phyloP scores from a whole-genome alignment of 768 basidiomycete genomes.

The Leccinum fibrillosum region DNA sequence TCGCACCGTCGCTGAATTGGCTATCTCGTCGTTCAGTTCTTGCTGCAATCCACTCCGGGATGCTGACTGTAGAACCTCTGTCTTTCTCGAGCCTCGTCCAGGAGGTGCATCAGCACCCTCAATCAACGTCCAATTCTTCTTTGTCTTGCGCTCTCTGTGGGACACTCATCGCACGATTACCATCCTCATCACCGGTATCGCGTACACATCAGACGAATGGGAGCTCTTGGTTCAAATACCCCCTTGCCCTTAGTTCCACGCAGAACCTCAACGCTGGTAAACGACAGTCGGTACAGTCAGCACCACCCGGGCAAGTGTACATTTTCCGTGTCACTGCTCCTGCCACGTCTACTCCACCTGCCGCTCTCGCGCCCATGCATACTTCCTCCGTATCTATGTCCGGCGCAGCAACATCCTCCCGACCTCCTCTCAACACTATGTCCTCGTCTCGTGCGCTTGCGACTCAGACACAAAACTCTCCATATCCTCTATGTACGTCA shows the following conservation, averaged over 20 bases:
- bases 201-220: slow-evolving; percentile 46
- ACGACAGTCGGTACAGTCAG: slow-evolving; percentile 31
- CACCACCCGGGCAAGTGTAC: slow-evolving; percentile 48
- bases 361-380: slow-evolving; percentile 20
- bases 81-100: slow-evolving; percentile 56
- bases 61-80: slow-evolving; percentile 87
- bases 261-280: slow-evolving; percentile 14
- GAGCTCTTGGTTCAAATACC: slow-evolving; percentile 57
- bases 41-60: slow-evolving; percentile 81
- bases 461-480: slow-evolving; percentile 23
- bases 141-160: slow-evolving; percentile 81
- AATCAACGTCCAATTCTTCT: slow-evolving; percentile 39
- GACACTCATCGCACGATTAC: slow-evolving; percentile 50
- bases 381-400: slow-evolving; percentile 32
- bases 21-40: slow-evolving; percentile 83
- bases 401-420: slow-evolving; percentile 23
- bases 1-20: slow-evolving; percentile 94
- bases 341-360: slow-evolving; percentile 21
- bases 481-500: slow-evolving; percentile 71
- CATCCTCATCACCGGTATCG: slow-evolving; percentile 21
- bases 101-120: slow-evolving; percentile 46
- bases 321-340: slow-evolving; percentile 60
- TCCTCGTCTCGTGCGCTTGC: slow-evolving; percentile 42
- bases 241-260: slow-evolving; percentile 35
- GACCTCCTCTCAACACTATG: slow-evolving; percentile 24